Conservation (phyloP, 192 early-diverging fungal genomes). For the Rhizophagus clarus region DNA sequence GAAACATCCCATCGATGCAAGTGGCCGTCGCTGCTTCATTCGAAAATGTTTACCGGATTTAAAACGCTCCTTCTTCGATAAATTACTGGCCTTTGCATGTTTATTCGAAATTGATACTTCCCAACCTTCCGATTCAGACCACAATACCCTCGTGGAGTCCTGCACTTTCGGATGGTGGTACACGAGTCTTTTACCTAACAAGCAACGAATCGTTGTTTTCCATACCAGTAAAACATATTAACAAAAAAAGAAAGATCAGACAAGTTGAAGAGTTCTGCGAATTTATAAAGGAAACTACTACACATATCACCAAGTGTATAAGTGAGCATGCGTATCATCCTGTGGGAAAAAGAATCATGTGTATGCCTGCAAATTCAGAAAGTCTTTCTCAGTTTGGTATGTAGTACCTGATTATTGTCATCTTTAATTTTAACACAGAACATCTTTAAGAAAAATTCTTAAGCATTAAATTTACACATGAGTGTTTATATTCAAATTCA, state of each 20-base stretch:
- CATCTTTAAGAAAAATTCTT: too few species aligned
- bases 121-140: background rate
- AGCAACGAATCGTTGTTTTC: conserved; percentile 27
- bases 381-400: conserved; percentile 23
- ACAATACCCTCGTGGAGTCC: conserved; percentile 9
- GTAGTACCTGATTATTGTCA: background rate
- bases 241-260: conserved; percentile 18
- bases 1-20: conserved; percentile 29
- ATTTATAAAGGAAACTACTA: conserved; percentile 12
- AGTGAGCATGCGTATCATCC: conserved; percentile 2
- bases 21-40: conserved; percentile 27
- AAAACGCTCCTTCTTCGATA: background rate
- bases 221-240: conserved; percentile 2
- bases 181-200: conserved; percentile 19
- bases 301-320: background rate
- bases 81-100: conserved; percentile 23
- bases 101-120: conserved; percentile 13
- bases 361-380: conserved; percentile 27
- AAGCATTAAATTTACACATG: too few species aligned
- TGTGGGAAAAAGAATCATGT: conserved; percentile 13
- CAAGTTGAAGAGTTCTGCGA: conserved; percentile 15
- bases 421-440: background rate
- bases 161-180: conserved; percentile 20
- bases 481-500: background rate
- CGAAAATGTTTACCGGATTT: conserved; percentile 9